Conservation (phyloP, 352 stramenopile species). For the Pythium guiyangense region DNA sequence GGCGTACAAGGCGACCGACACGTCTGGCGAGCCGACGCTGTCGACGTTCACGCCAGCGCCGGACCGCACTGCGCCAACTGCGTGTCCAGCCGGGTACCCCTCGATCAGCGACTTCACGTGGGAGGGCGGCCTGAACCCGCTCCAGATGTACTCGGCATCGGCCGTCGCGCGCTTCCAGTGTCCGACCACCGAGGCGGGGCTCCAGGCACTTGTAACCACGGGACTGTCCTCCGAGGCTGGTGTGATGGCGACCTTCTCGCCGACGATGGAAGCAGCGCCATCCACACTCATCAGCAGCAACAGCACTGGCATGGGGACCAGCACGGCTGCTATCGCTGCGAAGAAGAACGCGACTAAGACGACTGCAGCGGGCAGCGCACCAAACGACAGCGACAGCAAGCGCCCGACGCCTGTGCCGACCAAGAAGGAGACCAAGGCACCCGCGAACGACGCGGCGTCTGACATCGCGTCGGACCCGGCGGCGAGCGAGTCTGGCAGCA, state of each 20-base stretch:
- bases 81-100: conserved; percentile 16
- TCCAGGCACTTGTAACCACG: not conserved
- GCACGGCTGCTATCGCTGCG: not conserved
- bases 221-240: not conserved
- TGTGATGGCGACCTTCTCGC: not conserved
- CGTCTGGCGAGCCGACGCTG: conserved; percentile 27
- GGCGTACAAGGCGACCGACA: conserved; percentile 24
- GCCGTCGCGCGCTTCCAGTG: conserved; percentile 4
- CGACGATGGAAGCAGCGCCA: not conserved
- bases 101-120: no score
- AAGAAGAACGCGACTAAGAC: not conserved
- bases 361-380: not conserved
- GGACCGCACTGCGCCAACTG: conserved; percentile 14
- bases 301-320: not conserved
- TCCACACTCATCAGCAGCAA: not conserved
- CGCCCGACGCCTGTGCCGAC: not conserved
- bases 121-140: no score
- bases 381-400: not conserved
- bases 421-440: not conserved
- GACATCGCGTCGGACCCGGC: not conserved
- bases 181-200: not conserved
- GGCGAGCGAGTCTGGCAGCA: not conserved
- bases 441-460: not conserved
- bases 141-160: no score
- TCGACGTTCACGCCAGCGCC: no score